Percentiles rank a stretch among this genome's conserved stretches.
Conservation (phyloP, 345 rosid genomes). For the Trapa incisa region DNA sequence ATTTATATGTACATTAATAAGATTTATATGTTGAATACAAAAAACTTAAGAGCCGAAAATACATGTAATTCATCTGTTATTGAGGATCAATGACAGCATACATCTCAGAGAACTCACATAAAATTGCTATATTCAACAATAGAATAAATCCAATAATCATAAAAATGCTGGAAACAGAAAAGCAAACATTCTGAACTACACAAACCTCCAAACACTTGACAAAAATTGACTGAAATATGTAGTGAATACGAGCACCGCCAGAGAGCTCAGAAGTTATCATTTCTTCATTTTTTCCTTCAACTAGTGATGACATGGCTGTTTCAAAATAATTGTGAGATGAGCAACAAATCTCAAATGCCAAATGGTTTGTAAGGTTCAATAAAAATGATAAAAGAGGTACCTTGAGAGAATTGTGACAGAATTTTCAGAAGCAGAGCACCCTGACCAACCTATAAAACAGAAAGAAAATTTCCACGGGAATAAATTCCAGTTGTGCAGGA, state of each 20-base stretch:
- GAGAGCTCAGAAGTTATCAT: conserved; percentile 87
- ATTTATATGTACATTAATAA: not conserved
- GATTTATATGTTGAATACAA: not conserved
- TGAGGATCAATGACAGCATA: not conserved
- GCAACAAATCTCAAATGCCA: not conserved
- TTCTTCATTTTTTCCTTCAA: conserved; percentile 88
- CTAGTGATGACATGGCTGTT: conserved; percentile 72
- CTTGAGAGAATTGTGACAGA: conserved; percentile 85
- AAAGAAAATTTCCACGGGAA: not conserved
- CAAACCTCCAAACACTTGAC: conserved; percentile 87
- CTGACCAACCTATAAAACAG: conserved; percentile 65
- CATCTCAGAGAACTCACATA: not conserved
- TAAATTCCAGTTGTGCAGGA: not conserved
- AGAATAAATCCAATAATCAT: not conserved
- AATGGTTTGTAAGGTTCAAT: not conserved
- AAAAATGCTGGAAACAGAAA: not conserved
- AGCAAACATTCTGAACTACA: not conserved
- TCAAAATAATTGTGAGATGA: not conserved
- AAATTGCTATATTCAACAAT: not conserved
- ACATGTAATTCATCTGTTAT: not conserved
- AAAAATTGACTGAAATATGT: conserved; percentile 79
- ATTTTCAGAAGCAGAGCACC: conserved; percentile 88
- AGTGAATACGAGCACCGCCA: conserved; percentile 91
- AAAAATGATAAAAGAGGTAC: conserved; percentile 20
- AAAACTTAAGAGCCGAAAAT: not conserved